Base-by-base conservation (phyloP, 2,329 filamentous ascomycete genomes). In the Amauroascus niger region DNA sequence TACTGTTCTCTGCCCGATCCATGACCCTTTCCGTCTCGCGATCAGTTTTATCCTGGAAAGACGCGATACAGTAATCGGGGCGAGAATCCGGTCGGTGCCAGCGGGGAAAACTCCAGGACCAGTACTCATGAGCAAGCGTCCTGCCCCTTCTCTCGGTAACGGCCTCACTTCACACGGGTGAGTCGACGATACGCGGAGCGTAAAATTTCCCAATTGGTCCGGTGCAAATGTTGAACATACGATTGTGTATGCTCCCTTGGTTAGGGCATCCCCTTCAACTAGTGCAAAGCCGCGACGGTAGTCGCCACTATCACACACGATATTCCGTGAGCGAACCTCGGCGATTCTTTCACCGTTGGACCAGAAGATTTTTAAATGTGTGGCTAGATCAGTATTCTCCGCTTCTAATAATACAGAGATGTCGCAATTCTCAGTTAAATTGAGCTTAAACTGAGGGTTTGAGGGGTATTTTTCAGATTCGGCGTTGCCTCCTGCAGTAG, bases 191-290 rank as follows among this genome's bases (percentile, higher is more conserved):
- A 96, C 76, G 54, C 82, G 80, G 7, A 98, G 75, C 0, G 77
- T 80, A 64, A 94, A 97, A 47, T 77, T 76, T 2, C 86, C 87
- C 0, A 81, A 74, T 64, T 94, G 87, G 7, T 84, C 85, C 0
- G 84, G 78, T 58, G 95, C 88, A 66, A 94, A 97, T 0, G 91
- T 95, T 1, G 88, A 95, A 65, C 86, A 91, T 6, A 96, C 85
- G 53, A 95, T 77, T 0, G 88, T 96, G 68, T 97, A 98, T 0
- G 76, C 76, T 0, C 91, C 91, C 0, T 80, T 72, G 37, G 83
- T 81, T 16, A 95, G 71, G 18, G 73, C 63, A 63, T 67, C 60
- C 6, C 79, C 71, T 57, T 87, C 80, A 2, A 85, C 83, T 30
- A 89, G 74, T 3, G 87, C 86, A 65, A 86, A 87, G 26, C 86